Evolutionary conservation across 1,139 yeast species (phyloP).

Genomic region (Pneumocystis canis): DNA sequence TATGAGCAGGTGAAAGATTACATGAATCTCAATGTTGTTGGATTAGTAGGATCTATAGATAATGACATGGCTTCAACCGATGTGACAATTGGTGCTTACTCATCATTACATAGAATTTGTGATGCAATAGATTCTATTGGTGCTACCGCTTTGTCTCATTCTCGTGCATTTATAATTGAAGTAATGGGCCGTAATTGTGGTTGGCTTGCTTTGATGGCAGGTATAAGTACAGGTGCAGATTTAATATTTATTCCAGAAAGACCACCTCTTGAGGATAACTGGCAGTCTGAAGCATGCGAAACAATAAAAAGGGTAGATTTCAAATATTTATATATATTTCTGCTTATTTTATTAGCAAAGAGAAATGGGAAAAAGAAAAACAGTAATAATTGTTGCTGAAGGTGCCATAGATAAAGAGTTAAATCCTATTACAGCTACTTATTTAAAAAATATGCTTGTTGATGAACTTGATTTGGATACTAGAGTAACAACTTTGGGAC

Average conservation of each 20-base stretch:
- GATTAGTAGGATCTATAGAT: slow-evolving; percentile 91
- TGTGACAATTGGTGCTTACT: slow-evolving; percentile 90
- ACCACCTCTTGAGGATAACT: slow-evolving; percentile 49
- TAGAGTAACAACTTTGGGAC: slow-evolving; percentile 87
- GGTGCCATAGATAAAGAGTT: slow-evolving; percentile 84
- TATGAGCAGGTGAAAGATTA: slow-evolving; percentile 43
- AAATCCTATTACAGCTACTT: slow-evolving; percentile 62
- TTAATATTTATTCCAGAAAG: slow-evolving; percentile 85
- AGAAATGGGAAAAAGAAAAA: slow-evolving; percentile 75
- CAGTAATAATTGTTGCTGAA: slow-evolving; percentile 92
- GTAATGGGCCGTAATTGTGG: slow-evolving; percentile 99
- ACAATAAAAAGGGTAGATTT: slow-evolving; percentile 28
- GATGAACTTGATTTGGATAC: slow-evolving; percentile 72
- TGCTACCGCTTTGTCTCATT: slow-evolving; percentile 92
- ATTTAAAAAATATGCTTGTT: slow-evolving; percentile 67
- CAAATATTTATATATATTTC: slow-evolving; percentile 27
- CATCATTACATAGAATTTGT: slow-evolving; percentile 84
- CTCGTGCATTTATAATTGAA: slow-evolving; percentile 93
- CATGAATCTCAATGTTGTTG: slow-evolving; percentile 72
- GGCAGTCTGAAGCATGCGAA: slow-evolving; percentile 51
- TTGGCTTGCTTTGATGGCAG: slow-evolving; percentile 94
- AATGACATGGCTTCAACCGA: slow-evolving; percentile 96
- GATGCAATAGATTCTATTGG: slow-evolving; percentile 90
- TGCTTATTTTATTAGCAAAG: slow-evolving; percentile 41
- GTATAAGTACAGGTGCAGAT: slow-evolving; percentile 90